A percentile compares a stretch with the other conserved stretches of the same genome.
These are phyloP conservation scores for Parmelia sp. DNA, from an alignment of 495 filamentous ascomycete species.

Conservation along the genomic window DNA sequence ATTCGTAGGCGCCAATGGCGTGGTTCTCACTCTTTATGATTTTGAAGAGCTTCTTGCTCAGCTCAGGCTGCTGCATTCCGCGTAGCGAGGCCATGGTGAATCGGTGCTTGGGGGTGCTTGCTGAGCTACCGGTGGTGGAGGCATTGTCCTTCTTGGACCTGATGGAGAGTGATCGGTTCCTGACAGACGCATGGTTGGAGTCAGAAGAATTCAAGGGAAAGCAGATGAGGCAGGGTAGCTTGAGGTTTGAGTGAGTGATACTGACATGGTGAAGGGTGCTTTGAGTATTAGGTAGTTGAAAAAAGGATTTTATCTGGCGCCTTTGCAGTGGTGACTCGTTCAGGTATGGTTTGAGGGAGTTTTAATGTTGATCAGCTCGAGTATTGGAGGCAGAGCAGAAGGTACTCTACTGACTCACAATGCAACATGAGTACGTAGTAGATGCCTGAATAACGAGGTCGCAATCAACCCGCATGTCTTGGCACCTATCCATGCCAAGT, in stretches of 20 bases:
- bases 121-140: conserved; percentile 27
- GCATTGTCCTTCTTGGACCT: conserved; percentile 44
- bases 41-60: conserved; percentile 76
- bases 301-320: background rate
- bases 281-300: background rate
- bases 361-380: too few species aligned
- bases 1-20: conserved; percentile 73
- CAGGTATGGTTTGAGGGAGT: background rate
- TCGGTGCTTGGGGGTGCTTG: conserved; percentile 44
- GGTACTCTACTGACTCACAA: too few species aligned
- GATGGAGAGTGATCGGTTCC: conserved; percentile 58
- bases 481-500: too few species aligned
- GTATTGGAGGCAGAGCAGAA: too few species aligned
- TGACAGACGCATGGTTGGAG: conserved; percentile 20
- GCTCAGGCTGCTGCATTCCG: conserved; percentile 72
- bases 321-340: background rate
- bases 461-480: background rate
- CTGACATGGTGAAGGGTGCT: conserved; percentile 8
- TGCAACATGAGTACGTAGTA: too few species aligned
- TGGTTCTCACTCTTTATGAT: conserved; percentile 89
- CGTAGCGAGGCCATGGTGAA: conserved; percentile 81
- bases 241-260: background rate
- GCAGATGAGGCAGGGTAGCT: background rate
- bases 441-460: too few species aligned
- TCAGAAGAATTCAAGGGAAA: background rate